Percentiles rank a stretch among this genome's conserved stretches.
Conservation (phyloP, 768 basidiomycete species). For the Podaxis pistillaris region DNA sequence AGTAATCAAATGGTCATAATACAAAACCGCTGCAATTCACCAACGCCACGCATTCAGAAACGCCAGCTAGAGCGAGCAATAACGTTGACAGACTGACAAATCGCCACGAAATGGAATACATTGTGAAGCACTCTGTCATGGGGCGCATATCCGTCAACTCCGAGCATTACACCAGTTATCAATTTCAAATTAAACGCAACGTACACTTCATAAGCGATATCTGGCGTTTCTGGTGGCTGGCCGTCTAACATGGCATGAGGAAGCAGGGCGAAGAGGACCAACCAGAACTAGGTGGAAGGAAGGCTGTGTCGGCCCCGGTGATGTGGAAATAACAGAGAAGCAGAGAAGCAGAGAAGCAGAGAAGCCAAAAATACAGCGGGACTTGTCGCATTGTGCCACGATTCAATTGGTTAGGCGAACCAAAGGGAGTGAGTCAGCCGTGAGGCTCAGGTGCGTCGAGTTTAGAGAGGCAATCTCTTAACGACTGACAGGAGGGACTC, state of each 20-base stretch:
- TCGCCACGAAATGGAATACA: conserved; percentile 30
- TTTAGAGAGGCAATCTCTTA: no score
- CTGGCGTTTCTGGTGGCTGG: background rate
- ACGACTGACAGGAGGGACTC: no score
- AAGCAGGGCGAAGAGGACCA: background rate
- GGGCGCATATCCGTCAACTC: background rate
- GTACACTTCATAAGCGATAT: conserved; percentile 1
- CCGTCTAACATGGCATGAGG: background rate
- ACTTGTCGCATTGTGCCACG: no score
- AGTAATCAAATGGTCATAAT: background rate
- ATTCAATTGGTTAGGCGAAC: no score
- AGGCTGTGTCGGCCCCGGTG: background rate
- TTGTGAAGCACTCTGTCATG: conserved; percentile 24
- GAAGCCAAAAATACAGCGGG: no score
- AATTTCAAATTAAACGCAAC: background rate
- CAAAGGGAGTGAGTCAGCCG: no score
- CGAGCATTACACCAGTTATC: background rate
- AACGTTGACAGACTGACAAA: conserved; percentile 25
- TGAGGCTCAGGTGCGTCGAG: no score
- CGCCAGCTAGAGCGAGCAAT: background rate
- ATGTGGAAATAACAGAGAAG: background rate
- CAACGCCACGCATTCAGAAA: background rate
- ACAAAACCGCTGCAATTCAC: background rate
- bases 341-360: background rate
- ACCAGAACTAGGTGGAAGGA: background rate